Conservation (phyloP, 257 asterid genomes). For the Apocynum venetum region DNA sequence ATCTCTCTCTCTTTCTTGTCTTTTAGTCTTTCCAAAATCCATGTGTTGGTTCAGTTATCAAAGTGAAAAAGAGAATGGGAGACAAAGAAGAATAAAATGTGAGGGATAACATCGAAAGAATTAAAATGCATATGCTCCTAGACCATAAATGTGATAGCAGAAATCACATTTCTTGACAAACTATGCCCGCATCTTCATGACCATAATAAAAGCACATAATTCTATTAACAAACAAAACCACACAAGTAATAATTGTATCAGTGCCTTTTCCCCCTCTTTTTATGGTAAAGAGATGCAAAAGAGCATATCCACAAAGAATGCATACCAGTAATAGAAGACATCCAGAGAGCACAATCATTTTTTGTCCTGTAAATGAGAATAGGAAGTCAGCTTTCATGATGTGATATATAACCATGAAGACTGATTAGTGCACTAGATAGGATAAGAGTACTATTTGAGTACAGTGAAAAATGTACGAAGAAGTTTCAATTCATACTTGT, state of each 20-base stretch:
- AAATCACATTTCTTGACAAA: not conserved
- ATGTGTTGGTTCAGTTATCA: not conserved
- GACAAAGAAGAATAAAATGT: not conserved
- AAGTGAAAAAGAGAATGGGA: not conserved
- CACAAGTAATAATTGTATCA: constrained; percentile 9
- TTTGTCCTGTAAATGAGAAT: constrained; percentile 2
- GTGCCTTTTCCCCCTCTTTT: not conserved
- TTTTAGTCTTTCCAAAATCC: not conserved
- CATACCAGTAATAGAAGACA: constrained; percentile 18
- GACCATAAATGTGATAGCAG: not conserved
- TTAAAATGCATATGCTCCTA: not conserved
- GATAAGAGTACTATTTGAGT: not conserved
- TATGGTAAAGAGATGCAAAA: not conserved
- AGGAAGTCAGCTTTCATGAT: not conserved
- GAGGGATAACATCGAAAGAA: not conserved
- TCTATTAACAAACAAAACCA: constrained; percentile 8
- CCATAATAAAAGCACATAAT: not conserved
- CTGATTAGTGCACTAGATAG: not conserved
- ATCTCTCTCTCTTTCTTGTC: not conserved
- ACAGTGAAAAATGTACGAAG: not conserved
- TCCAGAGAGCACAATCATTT: constrained; percentile 28
- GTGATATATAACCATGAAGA: not conserved
- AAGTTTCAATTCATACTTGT: not conserved
- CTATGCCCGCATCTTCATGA: not conserved
- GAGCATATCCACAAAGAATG: constrained; percentile 12